Evolutionary conservation across 2,329 filamentous ascomycete genomes (phyloP).

Genomic region (Fusarium irregulare): DNA sequence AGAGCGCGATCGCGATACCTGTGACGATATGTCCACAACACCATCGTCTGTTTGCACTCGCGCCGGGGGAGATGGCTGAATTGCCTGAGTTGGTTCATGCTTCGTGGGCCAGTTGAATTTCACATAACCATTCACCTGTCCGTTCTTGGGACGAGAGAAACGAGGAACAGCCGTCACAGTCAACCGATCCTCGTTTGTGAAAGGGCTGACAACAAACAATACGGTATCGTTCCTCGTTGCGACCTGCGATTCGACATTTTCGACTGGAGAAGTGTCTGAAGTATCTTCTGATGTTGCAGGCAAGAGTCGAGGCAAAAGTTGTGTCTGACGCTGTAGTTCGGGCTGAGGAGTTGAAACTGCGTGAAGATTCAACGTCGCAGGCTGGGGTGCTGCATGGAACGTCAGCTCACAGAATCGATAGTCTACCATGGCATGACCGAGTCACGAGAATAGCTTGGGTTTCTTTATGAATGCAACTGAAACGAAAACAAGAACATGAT

Average conservation of each 20-base stretch:
- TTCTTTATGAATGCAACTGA: conserved; percentile 25
- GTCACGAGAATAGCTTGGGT: conserved; percentile 26
- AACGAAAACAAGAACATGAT: conserved; percentile 30
- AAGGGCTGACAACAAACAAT: conserved; percentile 47
- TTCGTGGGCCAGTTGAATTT: conserved; percentile 53
- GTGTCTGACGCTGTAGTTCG: conserved; percentile 14
- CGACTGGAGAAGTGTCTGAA: conserved; percentile 6
- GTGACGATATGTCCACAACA: conserved; percentile 32
- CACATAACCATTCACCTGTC: conserved; percentile 54
- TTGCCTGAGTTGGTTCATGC: conserved; percentile 25
- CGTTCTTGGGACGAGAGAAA: conserved; percentile 49
- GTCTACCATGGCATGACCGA: conserved; percentile 45
- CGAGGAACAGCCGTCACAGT: conserved; percentile 37
- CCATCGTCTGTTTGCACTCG: conserved; percentile 14
- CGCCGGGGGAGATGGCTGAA: conserved; percentile 24
- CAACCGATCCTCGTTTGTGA: conserved; percentile 49
- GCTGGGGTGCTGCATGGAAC: conserved; percentile 42
- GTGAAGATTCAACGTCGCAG: conserved; percentile 33
- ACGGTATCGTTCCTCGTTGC: conserved; percentile 12
- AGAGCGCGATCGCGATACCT: conserved; percentile 13
- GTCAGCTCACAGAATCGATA: conserved; percentile 47
- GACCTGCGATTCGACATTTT: conserved; percentile 14
- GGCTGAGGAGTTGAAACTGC: conserved; percentile 27
- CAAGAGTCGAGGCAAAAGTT: conserved; percentile 33
- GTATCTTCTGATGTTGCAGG: conserved; percentile 18